Percentiles rank a stretch among this genome's conserved stretches.
Evolutionary conservation across 202 grass and related monocot genomes (phyloP).

Genomic region (Schoenoplectus tabernaemontani): DNA sequence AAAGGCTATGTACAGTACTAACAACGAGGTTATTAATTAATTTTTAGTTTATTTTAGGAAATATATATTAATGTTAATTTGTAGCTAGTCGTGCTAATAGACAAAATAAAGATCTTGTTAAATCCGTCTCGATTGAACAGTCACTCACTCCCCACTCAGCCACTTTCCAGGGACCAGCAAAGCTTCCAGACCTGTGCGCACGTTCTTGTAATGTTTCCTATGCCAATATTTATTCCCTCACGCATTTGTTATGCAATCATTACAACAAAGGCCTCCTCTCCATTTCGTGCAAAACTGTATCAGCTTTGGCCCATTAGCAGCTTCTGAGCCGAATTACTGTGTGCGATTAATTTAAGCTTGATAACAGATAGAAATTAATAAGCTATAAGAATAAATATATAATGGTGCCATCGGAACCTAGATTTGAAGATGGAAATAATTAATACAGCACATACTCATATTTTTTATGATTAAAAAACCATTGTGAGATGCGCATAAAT

Average conservation of each 20-base stretch:
- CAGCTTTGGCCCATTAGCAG: too few species aligned
- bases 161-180: background rate
- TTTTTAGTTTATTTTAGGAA: too few species aligned
- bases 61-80: too few species aligned
- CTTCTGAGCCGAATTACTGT: too few species aligned
- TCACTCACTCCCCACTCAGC: background rate
- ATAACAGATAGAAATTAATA: too few species aligned
- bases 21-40: background rate
- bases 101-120: constrained; percentile 17
- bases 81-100: background rate
- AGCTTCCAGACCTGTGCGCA: constrained; percentile 1
- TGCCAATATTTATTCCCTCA: constrained; percentile 9
- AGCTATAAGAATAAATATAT: too few species aligned
- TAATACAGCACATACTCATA: too few species aligned
- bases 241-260: constrained; percentile 13
- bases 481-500: too few species aligned
- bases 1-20: background rate
- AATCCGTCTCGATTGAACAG: background rate
- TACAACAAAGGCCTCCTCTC: background rate
- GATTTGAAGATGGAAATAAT: too few species aligned
- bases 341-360: too few species aligned
- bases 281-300: background rate
- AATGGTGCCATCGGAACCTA: too few species aligned
- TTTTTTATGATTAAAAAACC: too few species aligned
- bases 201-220: background rate